Conservation (phyloP, 139 green algal genomes). For the Edaphochlamys debaryana region DNA sequence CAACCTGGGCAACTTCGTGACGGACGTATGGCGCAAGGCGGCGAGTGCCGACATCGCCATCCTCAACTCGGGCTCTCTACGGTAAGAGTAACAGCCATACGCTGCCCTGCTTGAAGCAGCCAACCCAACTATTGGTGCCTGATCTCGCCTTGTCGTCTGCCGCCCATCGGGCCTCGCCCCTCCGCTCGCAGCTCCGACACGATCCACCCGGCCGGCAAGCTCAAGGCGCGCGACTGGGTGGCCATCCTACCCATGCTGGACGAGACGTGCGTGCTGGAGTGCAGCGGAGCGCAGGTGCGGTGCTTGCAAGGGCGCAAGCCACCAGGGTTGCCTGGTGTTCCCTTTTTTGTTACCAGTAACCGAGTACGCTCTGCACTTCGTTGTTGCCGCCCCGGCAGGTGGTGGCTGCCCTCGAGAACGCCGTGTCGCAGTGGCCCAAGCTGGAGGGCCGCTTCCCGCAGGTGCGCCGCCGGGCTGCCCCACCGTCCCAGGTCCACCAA, state of each 20-base stretch:
- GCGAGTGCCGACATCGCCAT: constrained; percentile 58
- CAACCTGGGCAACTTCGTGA: constrained; percentile 78
- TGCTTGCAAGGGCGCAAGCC: neutral
- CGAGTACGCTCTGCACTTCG: too few relatives aligned
- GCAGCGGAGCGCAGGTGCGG: neutral
- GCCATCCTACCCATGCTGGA: constrained; percentile 80
- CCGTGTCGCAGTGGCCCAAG: constrained; percentile 65
- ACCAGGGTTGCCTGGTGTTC: too few relatives aligned
- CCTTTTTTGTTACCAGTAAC: too few relatives aligned
- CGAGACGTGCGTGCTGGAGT: constrained; percentile 45
- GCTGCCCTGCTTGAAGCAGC: too few relatives aligned
- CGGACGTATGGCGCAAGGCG: constrained; percentile 37
- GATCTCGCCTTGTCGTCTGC: too few relatives aligned
- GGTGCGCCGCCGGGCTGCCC: too few relatives aligned
- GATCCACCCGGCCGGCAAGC: constrained; percentile 32
- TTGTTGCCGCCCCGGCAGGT: too few relatives aligned
- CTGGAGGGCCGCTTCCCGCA: constrained; percentile 80
- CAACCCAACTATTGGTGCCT: too few relatives aligned
- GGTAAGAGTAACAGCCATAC: neutral
- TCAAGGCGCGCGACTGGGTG: constrained; percentile 69
- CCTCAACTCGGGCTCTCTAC: constrained; percentile 72
- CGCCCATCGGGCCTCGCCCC: too few relatives aligned
- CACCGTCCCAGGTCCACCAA: neutral
- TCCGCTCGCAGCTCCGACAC: neutral
- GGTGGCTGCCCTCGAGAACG: constrained; percentile 73